Percentiles rank a stretch among this genome's conserved stretches.
Evolutionary conservation across 345 rosid genomes (phyloP).

Genomic region (Brassica carinata): DNA sequence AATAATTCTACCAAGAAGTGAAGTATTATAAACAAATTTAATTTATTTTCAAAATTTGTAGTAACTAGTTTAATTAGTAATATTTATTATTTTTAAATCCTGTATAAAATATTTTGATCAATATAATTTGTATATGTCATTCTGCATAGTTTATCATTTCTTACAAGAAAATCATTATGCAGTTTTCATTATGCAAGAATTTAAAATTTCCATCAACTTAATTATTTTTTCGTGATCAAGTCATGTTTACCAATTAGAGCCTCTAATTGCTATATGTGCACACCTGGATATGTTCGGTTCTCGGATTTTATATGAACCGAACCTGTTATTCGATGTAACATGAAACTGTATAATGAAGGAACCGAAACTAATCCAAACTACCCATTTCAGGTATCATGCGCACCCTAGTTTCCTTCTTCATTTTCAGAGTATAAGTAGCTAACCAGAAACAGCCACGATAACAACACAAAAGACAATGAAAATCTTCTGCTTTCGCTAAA

Average conservation of each 20-base stretch:
- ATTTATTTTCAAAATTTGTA: background rate
- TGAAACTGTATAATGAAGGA: background rate
- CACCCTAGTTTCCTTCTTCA: background rate
- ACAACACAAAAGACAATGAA: background rate
- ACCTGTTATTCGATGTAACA: background rate
- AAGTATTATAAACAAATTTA: too few relatives aligned
- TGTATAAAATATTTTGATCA: too few relatives aligned
- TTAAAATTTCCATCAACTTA: too few relatives aligned
- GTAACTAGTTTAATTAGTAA: background rate
- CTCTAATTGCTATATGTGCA: too few relatives aligned
- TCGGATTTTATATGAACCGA: background rate
- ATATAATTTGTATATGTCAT: too few relatives aligned
- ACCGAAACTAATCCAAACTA: background rate
- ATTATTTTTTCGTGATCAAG: too few relatives aligned
- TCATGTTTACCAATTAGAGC: too few relatives aligned
- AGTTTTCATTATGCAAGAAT: too few relatives aligned
- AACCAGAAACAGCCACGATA: background rate
- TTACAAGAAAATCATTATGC: too few relatives aligned
- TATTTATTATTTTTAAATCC: too few relatives aligned
- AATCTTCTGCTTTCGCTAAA: background rate
- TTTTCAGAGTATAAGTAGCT: background rate
- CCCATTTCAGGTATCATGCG: background rate
- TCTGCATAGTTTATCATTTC: too few relatives aligned
- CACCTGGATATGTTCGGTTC: background rate
- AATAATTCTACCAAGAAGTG: background rate